Evolutionary conservation across 1,284 basidiomycete species (phyloP).

Genomic region (Uromyces viciae-fabae): DNA sequence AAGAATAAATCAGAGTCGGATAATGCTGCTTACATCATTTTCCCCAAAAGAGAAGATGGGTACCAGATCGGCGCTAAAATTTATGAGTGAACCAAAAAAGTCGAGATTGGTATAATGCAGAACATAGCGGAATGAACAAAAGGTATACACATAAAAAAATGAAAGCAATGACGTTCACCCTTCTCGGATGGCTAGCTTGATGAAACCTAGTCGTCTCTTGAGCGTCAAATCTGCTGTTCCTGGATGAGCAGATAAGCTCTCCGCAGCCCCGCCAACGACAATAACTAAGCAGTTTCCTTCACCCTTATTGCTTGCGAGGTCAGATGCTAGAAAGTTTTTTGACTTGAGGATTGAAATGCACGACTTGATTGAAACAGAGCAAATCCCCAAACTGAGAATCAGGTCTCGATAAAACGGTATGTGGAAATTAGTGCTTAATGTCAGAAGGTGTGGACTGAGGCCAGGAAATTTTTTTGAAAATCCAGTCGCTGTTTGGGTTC

Average conservation of each 20-base stretch:
- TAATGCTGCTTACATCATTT: constrained; percentile 76
- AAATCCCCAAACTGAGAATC: constrained; percentile 76
- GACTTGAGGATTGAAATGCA: constrained; percentile 76
- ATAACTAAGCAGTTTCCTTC: constrained; percentile 76
- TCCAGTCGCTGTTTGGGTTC: constrained; percentile 66
- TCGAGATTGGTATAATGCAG: not conserved
- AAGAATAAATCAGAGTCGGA: not conserved
- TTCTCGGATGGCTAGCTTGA: constrained; percentile 90
- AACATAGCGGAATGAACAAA: constrained; percentile 21
- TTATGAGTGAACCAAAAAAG: not conserved
- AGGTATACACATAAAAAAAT: not conserved
- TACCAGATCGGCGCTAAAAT: constrained; percentile 69
- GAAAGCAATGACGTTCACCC: constrained; percentile 61
- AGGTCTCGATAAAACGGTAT: constrained; percentile 92
- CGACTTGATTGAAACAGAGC: constrained; percentile 82
- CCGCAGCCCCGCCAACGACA: constrained; percentile 92
- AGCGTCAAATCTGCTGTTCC: constrained; percentile 92
- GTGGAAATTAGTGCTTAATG: constrained; percentile 81
- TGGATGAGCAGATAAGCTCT: constrained; percentile 85
- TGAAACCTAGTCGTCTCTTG: constrained; percentile 65
- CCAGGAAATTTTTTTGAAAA: constrained; percentile 87
- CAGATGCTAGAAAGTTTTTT: constrained; percentile 22
- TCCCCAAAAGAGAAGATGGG: constrained; percentile 97
- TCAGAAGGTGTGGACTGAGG: constrained; percentile 85
- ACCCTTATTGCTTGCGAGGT: constrained; percentile 59